These are phyloP conservation scores for Pythium aristosporum DNA, from an alignment of 352 stramenopile species.

Conservation along the genomic window DNA sequence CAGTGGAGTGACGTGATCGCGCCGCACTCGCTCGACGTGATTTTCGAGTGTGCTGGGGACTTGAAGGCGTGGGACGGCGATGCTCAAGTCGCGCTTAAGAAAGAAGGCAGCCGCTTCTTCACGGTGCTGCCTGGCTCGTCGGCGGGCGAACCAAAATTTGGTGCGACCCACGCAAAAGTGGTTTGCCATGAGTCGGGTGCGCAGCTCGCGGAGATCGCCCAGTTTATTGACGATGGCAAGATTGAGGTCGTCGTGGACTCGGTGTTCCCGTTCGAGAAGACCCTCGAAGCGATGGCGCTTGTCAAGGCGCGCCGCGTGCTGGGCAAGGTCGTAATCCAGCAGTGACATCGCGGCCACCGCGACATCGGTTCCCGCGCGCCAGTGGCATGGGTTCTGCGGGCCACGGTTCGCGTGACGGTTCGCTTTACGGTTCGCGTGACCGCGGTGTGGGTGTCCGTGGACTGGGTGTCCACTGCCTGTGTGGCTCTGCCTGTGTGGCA, in stretches of 20 bases:
- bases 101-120: slow-evolving; percentile 7
- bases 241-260: slow-evolving; percentile 25
- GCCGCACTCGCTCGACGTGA: slow-evolving; percentile 9
- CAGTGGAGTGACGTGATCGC: slow-evolving; percentile 21
- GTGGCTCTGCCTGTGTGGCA: too few relatives aligned
- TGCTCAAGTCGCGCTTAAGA: slow-evolving; percentile 30
- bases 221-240: slow-evolving; percentile 29
- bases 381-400: too few relatives aligned
- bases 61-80: slow-evolving; percentile 29
- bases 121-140: not conserved
- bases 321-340: slow-evolving; percentile 13
- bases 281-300: slow-evolving; percentile 29
- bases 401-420: too few relatives aligned
- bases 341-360: not conserved
- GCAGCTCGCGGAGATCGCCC: slow-evolving; percentile 31
- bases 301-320: slow-evolving; percentile 37
- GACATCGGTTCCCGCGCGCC: too few relatives aligned
- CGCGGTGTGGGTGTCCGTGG: too few relatives aligned
- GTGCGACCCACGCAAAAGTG: not conserved
- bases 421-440: too few relatives aligned
- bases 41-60: slow-evolving; percentile 24
- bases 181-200: slow-evolving; percentile 14
- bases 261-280: slow-evolving; percentile 33
- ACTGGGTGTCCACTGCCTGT: too few relatives aligned
- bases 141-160: slow-evolving; percentile 3